phyloP scores from a whole-genome alignment of 140 eudicot species.

The Anethum foeniculum region DNA sequence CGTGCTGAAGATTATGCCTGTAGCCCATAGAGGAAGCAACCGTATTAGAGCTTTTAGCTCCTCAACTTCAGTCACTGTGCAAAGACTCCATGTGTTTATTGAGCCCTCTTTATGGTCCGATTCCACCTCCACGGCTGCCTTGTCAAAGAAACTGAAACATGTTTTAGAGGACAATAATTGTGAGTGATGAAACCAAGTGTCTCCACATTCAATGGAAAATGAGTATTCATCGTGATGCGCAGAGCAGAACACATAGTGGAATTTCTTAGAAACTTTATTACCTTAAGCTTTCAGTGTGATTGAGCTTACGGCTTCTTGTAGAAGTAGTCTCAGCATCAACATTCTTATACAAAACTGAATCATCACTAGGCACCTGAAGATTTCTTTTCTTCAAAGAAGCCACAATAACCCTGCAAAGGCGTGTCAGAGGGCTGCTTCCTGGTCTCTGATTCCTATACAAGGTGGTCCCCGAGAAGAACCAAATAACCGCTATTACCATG shows the following conservation, averaged over 20 bases:
- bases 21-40: conserved; percentile 9
- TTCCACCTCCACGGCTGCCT: conserved; percentile 1
- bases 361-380: conserved; percentile 26
- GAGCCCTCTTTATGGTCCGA: background rate
- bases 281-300: conserved; percentile 37
- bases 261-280: conserved; percentile 10
- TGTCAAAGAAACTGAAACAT: conserved; percentile 7
- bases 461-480: conserved; percentile 41
- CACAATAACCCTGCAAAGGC: conserved; percentile 42
- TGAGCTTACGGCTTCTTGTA: conserved; percentile 35
- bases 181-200: background rate
- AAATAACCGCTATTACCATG: conserved; percentile 33
- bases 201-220: background rate
- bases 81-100: conserved; percentile 4
- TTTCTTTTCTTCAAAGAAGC: conserved; percentile 40
- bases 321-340: conserved; percentile 25
- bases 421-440: conserved; percentile 46
- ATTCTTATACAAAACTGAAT: conserved; percentile 28
- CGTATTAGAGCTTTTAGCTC: conserved; percentile 10
- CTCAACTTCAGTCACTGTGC: conserved; percentile 8
- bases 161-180: background rate
- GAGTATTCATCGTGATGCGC: background rate
- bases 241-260: background rate
- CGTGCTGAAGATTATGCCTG: conserved; percentile 2
- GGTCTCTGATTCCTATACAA: conserved; percentile 50